A percentile compares a stretch with the other conserved stretches of the same genome.
Evolutionary conservation across 345 rosid species (phyloP).

Genomic region (Boechera stricta): DNA sequence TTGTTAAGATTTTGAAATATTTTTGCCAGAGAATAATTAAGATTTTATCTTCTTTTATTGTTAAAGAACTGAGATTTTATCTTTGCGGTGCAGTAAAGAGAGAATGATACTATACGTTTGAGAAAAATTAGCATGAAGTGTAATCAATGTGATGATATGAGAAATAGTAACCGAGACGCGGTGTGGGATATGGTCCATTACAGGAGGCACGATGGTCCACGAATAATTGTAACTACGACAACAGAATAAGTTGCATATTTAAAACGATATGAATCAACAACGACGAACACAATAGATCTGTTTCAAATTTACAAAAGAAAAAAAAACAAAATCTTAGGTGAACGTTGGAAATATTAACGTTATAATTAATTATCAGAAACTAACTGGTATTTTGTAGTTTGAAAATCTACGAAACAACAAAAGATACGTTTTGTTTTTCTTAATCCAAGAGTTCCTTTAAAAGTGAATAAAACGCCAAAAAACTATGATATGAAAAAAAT

Average conservation of each 20-base stretch:
- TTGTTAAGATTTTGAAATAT: background rate
- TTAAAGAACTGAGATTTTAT: background rate
- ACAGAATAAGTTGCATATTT: conserved; percentile 3
- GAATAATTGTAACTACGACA: conserved; percentile 24
- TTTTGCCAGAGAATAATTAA: background rate
- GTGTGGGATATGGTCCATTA: conserved; percentile 35
- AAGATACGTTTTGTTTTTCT: background rate
- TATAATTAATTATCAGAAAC: background rate
- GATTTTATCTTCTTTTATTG: background rate
- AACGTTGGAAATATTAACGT: background rate
- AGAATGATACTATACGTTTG: background rate
- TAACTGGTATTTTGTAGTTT: background rate
- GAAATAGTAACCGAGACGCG: background rate
- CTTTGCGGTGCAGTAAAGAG: background rate
- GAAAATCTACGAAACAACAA: background rate
- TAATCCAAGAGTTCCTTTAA: background rate
- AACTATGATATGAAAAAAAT: background rate
- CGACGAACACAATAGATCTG: background rate
- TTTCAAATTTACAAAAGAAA: background rate
- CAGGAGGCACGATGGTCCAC: conserved; percentile 32
- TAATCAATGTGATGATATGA: background rate
- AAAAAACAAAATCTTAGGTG: background rate
- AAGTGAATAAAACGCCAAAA: background rate
- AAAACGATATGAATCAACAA: background rate
- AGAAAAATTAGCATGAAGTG: background rate